These are phyloP conservation scores for Apiospora pterosperma DNA, from an alignment of 2,329 filamentous ascomycete genomes.

Conservation along the genomic window DNA sequence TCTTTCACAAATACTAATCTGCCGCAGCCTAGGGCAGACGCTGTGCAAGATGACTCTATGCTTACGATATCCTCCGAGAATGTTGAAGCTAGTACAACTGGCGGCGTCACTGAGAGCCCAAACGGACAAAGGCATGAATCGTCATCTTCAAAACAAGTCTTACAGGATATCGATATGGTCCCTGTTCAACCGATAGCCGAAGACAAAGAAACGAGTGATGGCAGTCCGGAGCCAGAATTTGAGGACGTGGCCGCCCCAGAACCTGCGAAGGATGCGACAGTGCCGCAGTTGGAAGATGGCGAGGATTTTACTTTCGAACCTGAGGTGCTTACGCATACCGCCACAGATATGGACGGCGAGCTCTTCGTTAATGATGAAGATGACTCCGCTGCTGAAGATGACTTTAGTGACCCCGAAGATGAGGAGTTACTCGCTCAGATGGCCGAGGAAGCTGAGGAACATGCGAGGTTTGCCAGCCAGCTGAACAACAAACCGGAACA, in stretches of 20 bases:
- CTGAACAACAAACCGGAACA: conserved; percentile 72
- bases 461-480: conserved; percentile 85
- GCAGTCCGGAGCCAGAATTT: conserved; percentile 32
- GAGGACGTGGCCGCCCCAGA: conserved; percentile 30
- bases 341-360: conserved; percentile 31
- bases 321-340: conserved; percentile 14
- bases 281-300: background rate
- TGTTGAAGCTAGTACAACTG: too few relatives aligned
- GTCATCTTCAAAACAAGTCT: conserved; percentile 25
- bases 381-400: conserved; percentile 57
- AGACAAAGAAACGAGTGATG: background rate
- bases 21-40: conserved; percentile 9
- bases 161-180: conserved; percentile 22
- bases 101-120: conserved; percentile 8
- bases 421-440: conserved; percentile 84
- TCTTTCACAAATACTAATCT: conserved; percentile 17
- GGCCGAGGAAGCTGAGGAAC: conserved; percentile 87
- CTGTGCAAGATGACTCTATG: conserved; percentile 4
- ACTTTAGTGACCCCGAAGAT: conserved; percentile 85
- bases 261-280: conserved; percentile 17
- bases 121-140: background rate
- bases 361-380: conserved; percentile 56
- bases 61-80: background rate
- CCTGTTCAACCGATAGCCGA: conserved; percentile 3
- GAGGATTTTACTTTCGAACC: conserved; percentile 12